Evolutionary conservation across 768 basidiomycete species (phyloP).

Genomic region (Leccinum disarticulatum): DNA sequence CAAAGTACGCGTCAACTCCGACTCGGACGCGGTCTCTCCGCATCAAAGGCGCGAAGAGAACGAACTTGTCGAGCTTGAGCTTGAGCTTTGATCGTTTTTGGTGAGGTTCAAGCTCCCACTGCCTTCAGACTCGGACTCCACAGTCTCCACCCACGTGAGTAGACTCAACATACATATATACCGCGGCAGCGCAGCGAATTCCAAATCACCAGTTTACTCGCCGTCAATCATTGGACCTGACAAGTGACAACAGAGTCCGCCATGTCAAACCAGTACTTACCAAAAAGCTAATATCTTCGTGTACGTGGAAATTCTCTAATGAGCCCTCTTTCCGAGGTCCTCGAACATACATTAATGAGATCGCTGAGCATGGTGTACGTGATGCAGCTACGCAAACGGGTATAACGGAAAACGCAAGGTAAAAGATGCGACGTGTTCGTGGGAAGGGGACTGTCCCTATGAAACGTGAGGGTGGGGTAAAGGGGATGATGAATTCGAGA

Average conservation of each 20-base stretch:
- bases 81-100: not conserved
- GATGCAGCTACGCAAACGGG: conserved; percentile 31
- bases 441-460: conserved; percentile 15
- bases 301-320: conserved; percentile 15
- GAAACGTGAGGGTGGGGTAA: conserved; percentile 15
- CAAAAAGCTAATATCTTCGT: not conserved
- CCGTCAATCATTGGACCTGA: not conserved
- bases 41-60: not conserved
- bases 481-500: conserved; percentile 11
- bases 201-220: not conserved
- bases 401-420: conserved; percentile 23
- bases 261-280: not conserved
- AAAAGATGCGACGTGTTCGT: conserved; percentile 14
- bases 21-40: not conserved
- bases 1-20: too few relatives aligned
- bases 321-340: conserved; percentile 8
- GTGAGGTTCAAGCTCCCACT: not conserved
- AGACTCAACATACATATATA: not conserved
- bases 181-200: not conserved
- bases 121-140: not conserved
- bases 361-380: conserved; percentile 29
- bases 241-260: not conserved
- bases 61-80: not conserved
- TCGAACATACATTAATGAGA: conserved; percentile 33
- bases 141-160: not conserved